These are phyloP conservation scores for Chytriomyces confervae DNA, from an alignment of 192 early-diverging fungal species.

Conservation along the genomic window DNA sequence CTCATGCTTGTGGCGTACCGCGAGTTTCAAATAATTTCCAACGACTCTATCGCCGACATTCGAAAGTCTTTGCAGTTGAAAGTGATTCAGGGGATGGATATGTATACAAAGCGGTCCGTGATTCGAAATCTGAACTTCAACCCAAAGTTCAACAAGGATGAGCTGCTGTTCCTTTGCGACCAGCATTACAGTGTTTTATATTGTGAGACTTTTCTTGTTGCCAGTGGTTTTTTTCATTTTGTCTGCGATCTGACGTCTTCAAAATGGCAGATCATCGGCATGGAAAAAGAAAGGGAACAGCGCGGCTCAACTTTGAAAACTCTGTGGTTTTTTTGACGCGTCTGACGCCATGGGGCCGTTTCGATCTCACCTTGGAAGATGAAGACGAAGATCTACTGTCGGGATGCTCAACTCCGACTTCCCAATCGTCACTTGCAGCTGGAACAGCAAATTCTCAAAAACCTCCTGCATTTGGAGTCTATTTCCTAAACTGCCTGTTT, in stretches of 20 bases:
- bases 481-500: slow-evolving; percentile 51
- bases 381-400: slow-evolving; percentile 34
- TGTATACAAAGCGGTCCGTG: slow-evolving; percentile 89
- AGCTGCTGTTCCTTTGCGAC: slow-evolving; percentile 89
- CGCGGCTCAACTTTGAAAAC: slow-evolving; percentile 74
- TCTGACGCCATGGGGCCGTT: slow-evolving; percentile 51
- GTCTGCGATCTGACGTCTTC: not conserved
- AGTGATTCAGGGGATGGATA: slow-evolving; percentile 90
- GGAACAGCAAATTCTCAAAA: not conserved
- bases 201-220: slow-evolving; percentile 21
- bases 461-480: slow-evolving; percentile 45
- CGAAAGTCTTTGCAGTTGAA: slow-evolving; percentile 85
- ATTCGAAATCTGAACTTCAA: slow-evolving; percentile 79
- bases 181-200: slow-evolving; percentile 77
- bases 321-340: slow-evolving; percentile 62
- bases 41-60: slow-evolving; percentile 75
- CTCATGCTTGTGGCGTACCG: slow-evolving; percentile 90
- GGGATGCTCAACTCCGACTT: slow-evolving; percentile 10
- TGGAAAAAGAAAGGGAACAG: slow-evolving; percentile 56
- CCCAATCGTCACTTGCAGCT: not conserved
- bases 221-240: not conserved
- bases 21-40: slow-evolving; percentile 85
- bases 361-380: slow-evolving; percentile 46
- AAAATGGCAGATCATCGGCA: slow-evolving; percentile 45
- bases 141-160: slow-evolving; percentile 81